A percentile compares a stretch with the other conserved stretches of the same genome.
Evolutionary conservation across 2,329 filamentous ascomycete species (phyloP).

Genomic region (Talaromyces funiculosus): DNA sequence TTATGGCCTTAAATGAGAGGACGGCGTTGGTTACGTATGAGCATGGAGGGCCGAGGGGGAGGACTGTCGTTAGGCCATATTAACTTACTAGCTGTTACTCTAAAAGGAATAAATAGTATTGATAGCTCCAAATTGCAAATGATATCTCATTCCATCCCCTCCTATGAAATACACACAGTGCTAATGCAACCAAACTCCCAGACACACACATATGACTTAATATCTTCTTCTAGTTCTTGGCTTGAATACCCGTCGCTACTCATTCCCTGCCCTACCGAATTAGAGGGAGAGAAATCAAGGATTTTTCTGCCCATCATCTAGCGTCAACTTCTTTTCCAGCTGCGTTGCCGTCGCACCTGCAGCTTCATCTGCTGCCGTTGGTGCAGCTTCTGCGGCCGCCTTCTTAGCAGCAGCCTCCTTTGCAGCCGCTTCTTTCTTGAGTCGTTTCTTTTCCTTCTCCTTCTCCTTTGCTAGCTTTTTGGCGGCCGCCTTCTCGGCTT

Average conservation of each 20-base stretch:
- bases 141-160: background rate
- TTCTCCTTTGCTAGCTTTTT: slow-evolving; percentile 39
- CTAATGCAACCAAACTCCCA: slow-evolving; percentile 3
- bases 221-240: background rate
- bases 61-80: slow-evolving; percentile 20
- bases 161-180: background rate
- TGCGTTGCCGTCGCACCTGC: slow-evolving; percentile 5
- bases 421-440: slow-evolving; percentile 34
- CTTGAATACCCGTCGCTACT: background rate
- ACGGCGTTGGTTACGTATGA: slow-evolving; percentile 28
- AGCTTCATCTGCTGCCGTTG: background rate
- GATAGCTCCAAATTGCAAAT: background rate
- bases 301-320: slow-evolving; percentile 11
- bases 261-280: background rate
- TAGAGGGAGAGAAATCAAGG: slow-evolving; percentile 14
- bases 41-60: slow-evolving; percentile 24
- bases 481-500: slow-evolving; percentile 44
- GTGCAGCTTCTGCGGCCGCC: slow-evolving; percentile 8
- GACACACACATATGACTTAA: background rate
- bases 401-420: slow-evolving; percentile 16
- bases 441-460: slow-evolving; percentile 43
- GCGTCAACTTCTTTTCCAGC: slow-evolving; percentile 10
- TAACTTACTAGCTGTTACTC: background rate
- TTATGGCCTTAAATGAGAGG: slow-evolving; percentile 27
- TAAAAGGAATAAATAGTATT: background rate